Conservation (phyloP, 2,329 filamentous ascomycete species). For the Xylaria sp. region DNA sequence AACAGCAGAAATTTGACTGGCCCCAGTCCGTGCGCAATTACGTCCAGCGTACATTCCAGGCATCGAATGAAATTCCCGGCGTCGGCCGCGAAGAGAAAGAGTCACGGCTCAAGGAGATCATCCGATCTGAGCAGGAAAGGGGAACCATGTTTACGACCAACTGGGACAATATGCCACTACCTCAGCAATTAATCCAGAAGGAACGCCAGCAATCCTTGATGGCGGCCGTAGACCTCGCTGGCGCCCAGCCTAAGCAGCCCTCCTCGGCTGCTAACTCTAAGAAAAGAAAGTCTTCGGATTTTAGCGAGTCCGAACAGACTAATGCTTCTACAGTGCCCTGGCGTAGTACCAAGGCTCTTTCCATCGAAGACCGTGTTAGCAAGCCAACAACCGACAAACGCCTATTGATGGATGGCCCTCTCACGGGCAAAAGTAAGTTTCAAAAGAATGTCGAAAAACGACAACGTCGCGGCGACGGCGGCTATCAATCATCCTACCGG, state of each 20-base stretch:
- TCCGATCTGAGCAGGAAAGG: slow-evolving; percentile 81
- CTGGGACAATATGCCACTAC: slow-evolving; percentile 85
- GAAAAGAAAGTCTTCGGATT: slow-evolving; percentile 85
- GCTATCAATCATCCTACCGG: slow-evolving; percentile 66
- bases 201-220: slow-evolving; percentile 68
- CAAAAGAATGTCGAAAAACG: slow-evolving; percentile 88
- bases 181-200: slow-evolving; percentile 82
- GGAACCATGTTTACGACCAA: slow-evolving; percentile 78
- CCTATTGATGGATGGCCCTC: slow-evolving; percentile 55
- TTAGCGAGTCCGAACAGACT: slow-evolving; percentile 62
- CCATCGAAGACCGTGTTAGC: slow-evolving; percentile 81
- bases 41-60: slow-evolving; percentile 88
- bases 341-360: slow-evolving; percentile 69
- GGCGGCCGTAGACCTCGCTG: slow-evolving; percentile 42
- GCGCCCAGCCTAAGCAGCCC: slow-evolving; percentile 34
- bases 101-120: slow-evolving; percentile 83
- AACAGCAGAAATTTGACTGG: slow-evolving; percentile 77
- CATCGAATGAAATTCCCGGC: slow-evolving; percentile 72
- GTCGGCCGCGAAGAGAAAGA: slow-evolving; percentile 79
- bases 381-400: slow-evolving; percentile 64
- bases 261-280: slow-evolving; percentile 58
- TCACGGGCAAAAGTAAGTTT: slow-evolving; percentile 81
- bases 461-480: slow-evolving; percentile 83
- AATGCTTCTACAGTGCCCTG: slow-evolving; percentile 75
- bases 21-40: slow-evolving; percentile 85